These are phyloP conservation scores for Loxodes magnus DNA, from an alignment of 73 alveolate species.

Conservation along the genomic window DNA sequence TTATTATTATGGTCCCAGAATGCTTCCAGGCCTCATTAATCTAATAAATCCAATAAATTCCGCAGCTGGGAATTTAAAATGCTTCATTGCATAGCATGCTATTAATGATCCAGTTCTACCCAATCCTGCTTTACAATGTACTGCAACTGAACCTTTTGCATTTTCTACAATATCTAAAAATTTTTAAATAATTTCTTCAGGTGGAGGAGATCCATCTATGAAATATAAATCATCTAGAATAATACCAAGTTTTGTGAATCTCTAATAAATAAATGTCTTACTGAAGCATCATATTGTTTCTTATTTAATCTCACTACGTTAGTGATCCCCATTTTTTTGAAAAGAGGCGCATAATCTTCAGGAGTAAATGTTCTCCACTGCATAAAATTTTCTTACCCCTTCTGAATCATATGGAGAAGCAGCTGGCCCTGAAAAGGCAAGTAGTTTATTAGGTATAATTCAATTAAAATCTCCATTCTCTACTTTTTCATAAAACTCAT, in stretches of 20 bases:
- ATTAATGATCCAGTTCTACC: slow-evolving; percentile 97
- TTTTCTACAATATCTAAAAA: slow-evolving; percentile 72
- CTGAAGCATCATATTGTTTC: slow-evolving; percentile 55
- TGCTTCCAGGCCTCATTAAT: slow-evolving; percentile 81
- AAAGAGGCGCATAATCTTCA: slow-evolving; percentile 82
- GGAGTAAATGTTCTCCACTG: slow-evolving; percentile 62
- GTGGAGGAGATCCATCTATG: slow-evolving; percentile 91
- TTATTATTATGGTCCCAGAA: slow-evolving; percentile 71
- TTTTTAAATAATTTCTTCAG: slow-evolving; percentile 56
- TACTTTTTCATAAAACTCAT: slow-evolving; percentile 84
- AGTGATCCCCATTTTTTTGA: slow-evolving; percentile 65
- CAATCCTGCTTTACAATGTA: slow-evolving; percentile 95
- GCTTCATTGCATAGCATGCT: slow-evolving; percentile 73
- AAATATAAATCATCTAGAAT: slow-evolving; percentile 81
- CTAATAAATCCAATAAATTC: slow-evolving; percentile 70
- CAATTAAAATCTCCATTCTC: slow-evolving; percentile 90
- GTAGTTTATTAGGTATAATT: slow-evolving; percentile 74
- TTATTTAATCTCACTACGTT: slow-evolving; percentile 71
- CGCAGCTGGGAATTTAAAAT: slow-evolving; percentile 70
- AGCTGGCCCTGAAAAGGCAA: slow-evolving; percentile 86
- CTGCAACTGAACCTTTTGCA: slow-evolving; percentile 81
- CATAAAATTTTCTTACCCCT: slow-evolving; percentile 16
- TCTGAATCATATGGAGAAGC: slow-evolving; percentile 35
- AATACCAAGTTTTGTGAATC: slow-evolving; percentile 54
- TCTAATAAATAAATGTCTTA: slow-evolving; percentile 43